phyloP scores from a whole-genome alignment of 345 rosid genomes.

The Nephelium lappaceum region DNA sequence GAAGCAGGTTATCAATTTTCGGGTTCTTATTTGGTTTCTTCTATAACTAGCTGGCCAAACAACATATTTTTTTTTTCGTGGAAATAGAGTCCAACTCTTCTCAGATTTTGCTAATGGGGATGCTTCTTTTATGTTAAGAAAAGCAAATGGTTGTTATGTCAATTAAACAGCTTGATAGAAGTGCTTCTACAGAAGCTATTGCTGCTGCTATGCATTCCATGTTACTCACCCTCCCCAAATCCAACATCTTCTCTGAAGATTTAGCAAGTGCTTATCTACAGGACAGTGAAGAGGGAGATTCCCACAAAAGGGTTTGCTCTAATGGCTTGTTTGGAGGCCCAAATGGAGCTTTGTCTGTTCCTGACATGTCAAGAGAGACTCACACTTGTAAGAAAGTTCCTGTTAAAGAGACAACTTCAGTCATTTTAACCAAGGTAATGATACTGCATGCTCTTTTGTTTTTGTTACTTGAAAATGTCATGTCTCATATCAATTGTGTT shows the following conservation, averaged over 20 bases:
- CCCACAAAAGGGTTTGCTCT: neutral
- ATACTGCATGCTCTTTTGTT: neutral
- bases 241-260: neutral
- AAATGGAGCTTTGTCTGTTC: neutral
- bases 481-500: neutral
- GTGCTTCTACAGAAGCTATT: neutral
- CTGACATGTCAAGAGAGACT: neutral
- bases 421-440: slow-evolving; percentile 17
- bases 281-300: neutral
- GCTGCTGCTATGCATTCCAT: neutral
- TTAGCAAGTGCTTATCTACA: neutral
- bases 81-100: neutral
- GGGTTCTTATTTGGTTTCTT: neutral
- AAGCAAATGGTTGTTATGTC: neutral
- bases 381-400: slow-evolving; percentile 22
- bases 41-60: neutral
- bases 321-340: neutral
- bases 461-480: neutral
- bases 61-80: neutral
- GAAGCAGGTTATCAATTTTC: no score
- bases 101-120: neutral
- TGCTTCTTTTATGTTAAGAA: neutral
- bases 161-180: neutral
- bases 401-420: slow-evolving; percentile 22
- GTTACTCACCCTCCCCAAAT: neutral